phyloP scores from a whole-genome alignment of 345 rosid species.

The Pistacia atlantica region DNA sequence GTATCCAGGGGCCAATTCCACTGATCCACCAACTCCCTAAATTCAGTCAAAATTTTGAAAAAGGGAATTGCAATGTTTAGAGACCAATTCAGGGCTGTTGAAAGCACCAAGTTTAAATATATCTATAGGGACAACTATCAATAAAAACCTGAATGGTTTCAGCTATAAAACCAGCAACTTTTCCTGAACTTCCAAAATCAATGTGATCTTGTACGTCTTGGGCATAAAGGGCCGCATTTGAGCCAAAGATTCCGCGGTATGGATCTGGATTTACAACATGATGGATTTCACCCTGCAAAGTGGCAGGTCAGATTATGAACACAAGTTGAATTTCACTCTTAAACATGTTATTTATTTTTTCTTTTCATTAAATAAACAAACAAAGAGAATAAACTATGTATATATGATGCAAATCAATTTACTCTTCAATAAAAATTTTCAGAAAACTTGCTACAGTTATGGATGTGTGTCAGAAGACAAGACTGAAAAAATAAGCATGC shows the following conservation, averaged over 20 bases:
- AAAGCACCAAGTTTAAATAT: conserved; percentile 1
- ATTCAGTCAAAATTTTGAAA: conserved; percentile 12
- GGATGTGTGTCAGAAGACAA: too few relatives aligned
- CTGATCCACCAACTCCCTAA: conserved; percentile 95
- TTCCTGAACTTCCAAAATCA: conserved; percentile 86
- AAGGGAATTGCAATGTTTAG: background rate
- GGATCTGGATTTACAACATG: conserved; percentile 95
- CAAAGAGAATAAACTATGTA: too few relatives aligned
- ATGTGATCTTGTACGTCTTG: conserved; percentile 91
- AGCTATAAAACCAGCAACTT: conserved; percentile 89
- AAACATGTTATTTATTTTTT: too few relatives aligned
- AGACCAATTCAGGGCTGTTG: conserved; percentile 3
- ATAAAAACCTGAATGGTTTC: conserved; percentile 85
- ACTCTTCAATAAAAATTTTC: too few relatives aligned
- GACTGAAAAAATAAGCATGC: too few relatives aligned
- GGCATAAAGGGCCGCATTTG: conserved; percentile 78
- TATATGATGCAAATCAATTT: too few relatives aligned
- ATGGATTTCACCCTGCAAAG: conserved; percentile 83
- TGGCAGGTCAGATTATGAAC: conserved; percentile 11
- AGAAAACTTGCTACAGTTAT: too few relatives aligned
- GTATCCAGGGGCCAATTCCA: conserved; percentile 95
- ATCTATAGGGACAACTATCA: background rate
- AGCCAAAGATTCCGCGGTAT: conserved; percentile 79
- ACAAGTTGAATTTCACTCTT: background rate
- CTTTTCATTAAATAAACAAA: too few relatives aligned